Base-by-base conservation (phyloP, 805 yeast genomes). In the Candida taoyuanica region DNA sequence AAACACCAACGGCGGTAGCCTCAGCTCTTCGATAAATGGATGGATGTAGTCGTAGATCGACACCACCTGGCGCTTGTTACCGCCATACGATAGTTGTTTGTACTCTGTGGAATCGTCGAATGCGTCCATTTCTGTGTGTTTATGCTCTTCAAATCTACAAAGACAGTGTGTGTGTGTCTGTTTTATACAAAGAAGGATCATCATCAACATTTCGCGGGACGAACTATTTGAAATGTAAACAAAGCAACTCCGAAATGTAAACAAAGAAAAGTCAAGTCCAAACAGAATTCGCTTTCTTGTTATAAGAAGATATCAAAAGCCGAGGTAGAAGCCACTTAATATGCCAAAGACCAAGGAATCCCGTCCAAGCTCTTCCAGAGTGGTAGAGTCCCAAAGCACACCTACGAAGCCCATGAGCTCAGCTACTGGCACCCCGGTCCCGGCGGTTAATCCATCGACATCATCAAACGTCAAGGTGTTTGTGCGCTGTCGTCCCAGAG, bases 401-500 rank as follows among this genome's bases (percentile, higher is more conserved):
- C n/a, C n/a, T n/a, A n/a, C n/a, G n/a, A n/a, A n/a, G n/a, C n/a
- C n/a, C n/a, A n/a, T n/a, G n/a, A n/a, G n/a, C n/a, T n/a, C n/a
- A n/a, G n/a, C n/a, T n/a, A n/a, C n/a, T n/a, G n/a, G n/a, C n/a
- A n/a, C n/a, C n/a, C n/a, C n/a, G n/a, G n/a, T n/a, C n/a, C 11
- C 24, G 24, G 24, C 24, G 24, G 24, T 11, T 21, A 21, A 21
- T 11, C 11, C 24, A 21, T 7, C 32, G 14, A 34, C 53, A 23
- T 7, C 32, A 13, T 36, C 53, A 23, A 67, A 62, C 42, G 70
- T 74, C 24, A 67, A 67, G 38, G 79, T 74, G 2, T 52, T 68
- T n/a, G 77, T 74, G 1, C 55, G 82, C 13, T 77, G 74, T 3
- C 56, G 82, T 36, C 81, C 81, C 1, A 36, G 47, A n/a, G 31